These are phyloP conservation scores for Phytopythium mirpurense DNA, from an alignment of 352 stramenopile species.

Conservation along the genomic window DNA sequence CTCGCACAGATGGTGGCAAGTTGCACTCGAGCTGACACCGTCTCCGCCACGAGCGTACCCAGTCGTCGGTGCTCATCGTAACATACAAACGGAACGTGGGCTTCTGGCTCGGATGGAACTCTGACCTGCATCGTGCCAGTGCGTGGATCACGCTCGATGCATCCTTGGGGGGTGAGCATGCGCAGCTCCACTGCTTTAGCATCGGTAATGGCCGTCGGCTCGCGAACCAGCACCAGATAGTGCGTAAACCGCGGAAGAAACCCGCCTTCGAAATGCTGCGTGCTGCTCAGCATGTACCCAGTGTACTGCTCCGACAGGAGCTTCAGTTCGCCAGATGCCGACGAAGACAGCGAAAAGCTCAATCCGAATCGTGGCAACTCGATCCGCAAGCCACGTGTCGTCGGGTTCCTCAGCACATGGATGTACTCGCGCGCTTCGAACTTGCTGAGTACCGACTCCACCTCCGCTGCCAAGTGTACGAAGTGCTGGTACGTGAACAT, in stretches of 20 bases:
- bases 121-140: constrained; percentile 18
- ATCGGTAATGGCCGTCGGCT: not conserved
- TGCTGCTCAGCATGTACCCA: constrained; percentile 26
- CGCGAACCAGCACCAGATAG: constrained; percentile 28
- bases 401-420: constrained; percentile 13
- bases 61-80: constrained; percentile 21
- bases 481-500: constrained; percentile 20
- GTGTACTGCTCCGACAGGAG: constrained; percentile 31
- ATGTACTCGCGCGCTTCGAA: constrained; percentile 34
- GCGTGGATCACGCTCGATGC: constrained; percentile 7
- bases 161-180: constrained; percentile 31
- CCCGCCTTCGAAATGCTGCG: constrained; percentile 33
- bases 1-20: constrained; percentile 21
- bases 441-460: constrained; percentile 25
- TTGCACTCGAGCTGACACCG: constrained; percentile 16
- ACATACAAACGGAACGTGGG: constrained; percentile 3
- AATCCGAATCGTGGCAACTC: constrained; percentile 37
- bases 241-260: constrained; percentile 30
- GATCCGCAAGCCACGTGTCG: constrained; percentile 17
- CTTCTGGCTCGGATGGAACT: not conserved
- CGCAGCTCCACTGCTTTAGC: constrained; percentile 15
- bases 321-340: not conserved
- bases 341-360: constrained; percentile 21
- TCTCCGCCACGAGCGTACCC: constrained; percentile 10
- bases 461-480: constrained; percentile 7